A percentile compares a stretch with the other conserved stretches of the same genome.
phyloP scores from a whole-genome alignment of 140 eudicot genomes.

The Bidens hawaiensis region DNA sequence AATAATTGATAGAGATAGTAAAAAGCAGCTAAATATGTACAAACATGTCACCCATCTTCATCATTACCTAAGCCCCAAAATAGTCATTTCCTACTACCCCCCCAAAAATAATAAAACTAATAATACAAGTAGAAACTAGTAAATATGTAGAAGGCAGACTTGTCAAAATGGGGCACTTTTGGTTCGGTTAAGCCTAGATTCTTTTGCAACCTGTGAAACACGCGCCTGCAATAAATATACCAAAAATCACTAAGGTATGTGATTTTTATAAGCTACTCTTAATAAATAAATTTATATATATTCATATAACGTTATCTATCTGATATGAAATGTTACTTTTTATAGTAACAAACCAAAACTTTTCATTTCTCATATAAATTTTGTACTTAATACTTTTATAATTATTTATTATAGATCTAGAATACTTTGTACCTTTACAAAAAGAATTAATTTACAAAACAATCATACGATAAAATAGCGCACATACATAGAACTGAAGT shows the following conservation, averaged over 20 bases:
- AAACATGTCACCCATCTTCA: conserved; percentile 20
- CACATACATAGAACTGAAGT: no score
- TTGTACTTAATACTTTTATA: no score
- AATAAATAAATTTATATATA: no score
- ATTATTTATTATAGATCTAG: no score
- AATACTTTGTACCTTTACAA: no score
- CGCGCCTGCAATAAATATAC: conserved; percentile 12
- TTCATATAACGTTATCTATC: no score
- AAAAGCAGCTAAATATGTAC: conserved; percentile 14
- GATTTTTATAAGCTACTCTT: background rate
- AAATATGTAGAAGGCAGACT: conserved; percentile 1
- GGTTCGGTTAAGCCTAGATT: conserved; percentile 26
- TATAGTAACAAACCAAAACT: no score
- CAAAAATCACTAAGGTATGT: background rate
- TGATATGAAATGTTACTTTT: no score
- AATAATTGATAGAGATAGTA: conserved; percentile 12
- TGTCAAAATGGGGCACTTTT: conserved; percentile 47
- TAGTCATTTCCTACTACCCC: conserved; percentile 3
- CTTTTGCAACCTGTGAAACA: conserved; percentile 16
- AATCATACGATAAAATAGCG: no score
- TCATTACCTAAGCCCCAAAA: conserved; percentile 18
- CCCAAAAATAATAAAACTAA: background rate
- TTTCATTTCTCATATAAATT: no score
- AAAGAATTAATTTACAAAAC: no score
- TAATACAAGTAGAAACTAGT: background rate